Percentiles rank a stretch among this genome's conserved stretches.
These are phyloP conservation scores for Casuarina glauca DNA, from an alignment of 306 rosid genomes.

Conservation along the genomic window DNA sequence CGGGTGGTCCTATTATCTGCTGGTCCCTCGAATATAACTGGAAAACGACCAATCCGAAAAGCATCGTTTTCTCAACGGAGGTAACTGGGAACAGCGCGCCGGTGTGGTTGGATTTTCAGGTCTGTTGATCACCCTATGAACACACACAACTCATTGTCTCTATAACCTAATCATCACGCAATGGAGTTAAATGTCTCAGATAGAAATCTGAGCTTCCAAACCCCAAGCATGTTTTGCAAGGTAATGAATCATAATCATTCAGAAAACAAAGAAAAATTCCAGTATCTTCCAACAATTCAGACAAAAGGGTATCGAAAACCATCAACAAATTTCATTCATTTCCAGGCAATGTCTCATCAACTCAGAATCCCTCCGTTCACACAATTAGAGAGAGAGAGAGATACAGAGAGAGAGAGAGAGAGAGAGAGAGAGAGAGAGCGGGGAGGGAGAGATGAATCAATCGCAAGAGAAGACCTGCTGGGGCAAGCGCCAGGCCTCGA, in stretches of 20 bases:
- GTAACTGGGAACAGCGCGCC: too few species aligned
- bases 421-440: too few species aligned
- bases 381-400: constrained; percentile 13
- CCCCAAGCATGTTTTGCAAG: background rate
- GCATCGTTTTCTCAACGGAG: too few species aligned
- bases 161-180: background rate
- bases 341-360: background rate
- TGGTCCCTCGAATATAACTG: too few species aligned
- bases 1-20: too few species aligned
- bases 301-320: background rate
- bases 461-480: constrained; percentile 73
- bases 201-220: background rate
- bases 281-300: background rate
- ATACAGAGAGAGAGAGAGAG: background rate
- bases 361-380: background rate
- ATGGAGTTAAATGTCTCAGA: background rate
- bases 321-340: background rate
- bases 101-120: too few species aligned
- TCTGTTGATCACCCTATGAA: background rate
- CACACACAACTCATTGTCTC: background rate
- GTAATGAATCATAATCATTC: background rate
- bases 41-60: too few species aligned
- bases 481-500: constrained; percentile 81
- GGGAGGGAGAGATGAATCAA: constrained; percentile 20
- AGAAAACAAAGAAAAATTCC: background rate